A percentile compares a stretch with the other conserved stretches of the same genome.
Evolutionary conservation across 768 basidiomycete genomes (phyloP).

Genomic region (Lepiota venenata): DNA sequence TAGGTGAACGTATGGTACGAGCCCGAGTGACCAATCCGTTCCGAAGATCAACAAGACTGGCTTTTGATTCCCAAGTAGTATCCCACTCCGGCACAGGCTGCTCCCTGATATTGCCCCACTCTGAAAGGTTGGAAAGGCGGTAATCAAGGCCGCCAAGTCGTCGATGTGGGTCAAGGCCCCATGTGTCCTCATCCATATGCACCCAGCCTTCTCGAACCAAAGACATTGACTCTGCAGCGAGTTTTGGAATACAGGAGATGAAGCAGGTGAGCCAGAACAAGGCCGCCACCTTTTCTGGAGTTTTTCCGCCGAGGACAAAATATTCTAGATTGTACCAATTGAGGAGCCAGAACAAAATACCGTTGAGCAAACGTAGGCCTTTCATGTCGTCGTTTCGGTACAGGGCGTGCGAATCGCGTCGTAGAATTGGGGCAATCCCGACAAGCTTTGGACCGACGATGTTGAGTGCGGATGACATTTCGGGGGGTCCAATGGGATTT

Average conservation of each 20-base stretch:
- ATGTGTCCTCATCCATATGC: constrained; percentile 5
- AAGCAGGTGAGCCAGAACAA: constrained; percentile 5
- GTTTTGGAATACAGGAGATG: background rate
- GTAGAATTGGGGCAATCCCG: background rate
- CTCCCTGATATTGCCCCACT: constrained; percentile 13
- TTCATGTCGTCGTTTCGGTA: constrained; percentile 13
- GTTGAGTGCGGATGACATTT: constrained; percentile 9
- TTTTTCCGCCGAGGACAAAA: background rate
- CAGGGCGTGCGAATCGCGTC: constrained; percentile 10
- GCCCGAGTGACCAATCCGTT: constrained; percentile 1
- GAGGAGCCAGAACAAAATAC: background rate
- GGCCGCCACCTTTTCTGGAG: background rate
- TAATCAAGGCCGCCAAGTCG: constrained; percentile 12
- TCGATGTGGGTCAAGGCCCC: constrained; percentile 4
- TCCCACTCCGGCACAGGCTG: background rate
- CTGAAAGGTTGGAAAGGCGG: constrained; percentile 1
- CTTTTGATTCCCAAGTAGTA: background rate
- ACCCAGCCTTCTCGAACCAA: constrained; percentile 15
- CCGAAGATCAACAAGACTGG: constrained; percentile 10
- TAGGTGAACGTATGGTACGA: background rate
- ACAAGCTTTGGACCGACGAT: constrained; percentile 11
- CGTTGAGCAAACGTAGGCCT: constrained; percentile 5
- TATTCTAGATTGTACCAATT: background rate
- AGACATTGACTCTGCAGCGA: constrained; percentile 16
- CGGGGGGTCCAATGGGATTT: background rate